Evolutionary conservation across 2,329 filamentous ascomycete genomes (phyloP).

Genomic region (Dactylellina drechsleri): DNA sequence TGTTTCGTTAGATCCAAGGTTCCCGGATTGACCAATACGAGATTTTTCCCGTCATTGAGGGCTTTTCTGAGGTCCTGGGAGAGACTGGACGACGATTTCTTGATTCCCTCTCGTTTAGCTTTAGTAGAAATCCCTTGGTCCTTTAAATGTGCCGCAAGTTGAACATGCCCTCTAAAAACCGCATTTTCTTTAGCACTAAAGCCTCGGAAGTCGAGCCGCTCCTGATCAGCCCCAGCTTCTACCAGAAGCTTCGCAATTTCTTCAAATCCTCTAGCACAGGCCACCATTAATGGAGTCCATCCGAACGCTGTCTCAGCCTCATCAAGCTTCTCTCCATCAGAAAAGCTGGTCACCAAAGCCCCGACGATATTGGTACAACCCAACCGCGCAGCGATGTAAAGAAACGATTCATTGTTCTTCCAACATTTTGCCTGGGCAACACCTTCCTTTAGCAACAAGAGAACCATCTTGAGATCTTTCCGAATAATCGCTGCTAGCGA

Average conservation of each 20-base stretch:
- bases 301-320: conserved; percentile 83
- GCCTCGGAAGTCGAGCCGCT: conserved; percentile 81
- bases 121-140: not conserved
- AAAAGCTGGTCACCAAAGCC: conserved; percentile 76
- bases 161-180: conserved; percentile 80
- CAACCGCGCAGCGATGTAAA: conserved; percentile 90
- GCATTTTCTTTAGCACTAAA: conserved; percentile 96
- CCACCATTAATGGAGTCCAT: conserved; percentile 86
- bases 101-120: not conserved
- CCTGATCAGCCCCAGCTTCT: conserved; percentile 78
- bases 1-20: conserved; percentile 6
- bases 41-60: not conserved
- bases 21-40: conserved; percentile 2
- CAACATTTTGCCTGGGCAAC: conserved; percentile 95
- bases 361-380: conserved; percentile 82
- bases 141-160: not conserved
- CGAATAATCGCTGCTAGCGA: not conserved
- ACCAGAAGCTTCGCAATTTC: conserved; percentile 79
- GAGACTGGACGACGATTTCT: not conserved
- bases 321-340: conserved; percentile 70
- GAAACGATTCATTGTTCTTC: conserved; percentile 86
- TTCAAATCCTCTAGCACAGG: conserved; percentile 86
- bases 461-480: not conserved
- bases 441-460: not conserved
- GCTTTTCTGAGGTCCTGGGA: not conserved